These are phyloP conservation scores for Phytophthora idaei DNA, from an alignment of 352 stramenopile genomes.

Conservation along the genomic window DNA sequence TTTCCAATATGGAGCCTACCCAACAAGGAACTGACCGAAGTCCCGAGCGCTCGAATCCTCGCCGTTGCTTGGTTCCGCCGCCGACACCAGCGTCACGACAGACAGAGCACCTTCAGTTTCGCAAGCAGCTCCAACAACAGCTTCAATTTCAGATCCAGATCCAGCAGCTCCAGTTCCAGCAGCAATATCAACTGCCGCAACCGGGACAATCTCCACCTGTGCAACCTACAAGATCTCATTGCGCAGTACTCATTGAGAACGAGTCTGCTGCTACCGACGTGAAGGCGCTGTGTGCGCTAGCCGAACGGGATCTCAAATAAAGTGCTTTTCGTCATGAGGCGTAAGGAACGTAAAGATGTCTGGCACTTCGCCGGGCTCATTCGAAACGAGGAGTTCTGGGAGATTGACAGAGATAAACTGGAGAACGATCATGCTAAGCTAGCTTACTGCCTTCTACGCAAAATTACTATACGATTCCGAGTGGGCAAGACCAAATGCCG, in stretches of 20 bases:
- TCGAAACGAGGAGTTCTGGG: background rate
- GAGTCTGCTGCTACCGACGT: background rate
- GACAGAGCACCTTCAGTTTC: background rate
- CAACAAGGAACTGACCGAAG: background rate
- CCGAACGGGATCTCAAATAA: background rate
- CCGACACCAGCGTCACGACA: background rate
- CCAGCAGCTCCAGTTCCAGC: background rate
- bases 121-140: background rate
- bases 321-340: conserved; percentile 4
- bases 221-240: background rate
- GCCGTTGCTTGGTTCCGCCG: background rate
- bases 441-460: conserved; percentile 7
- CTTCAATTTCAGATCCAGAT: background rate
- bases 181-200: background rate
- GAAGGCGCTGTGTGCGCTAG: background rate
- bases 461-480: conserved; percentile 3
- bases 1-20: background rate
- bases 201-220: too few species aligned
- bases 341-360: conserved; percentile 7
- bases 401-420: background rate
- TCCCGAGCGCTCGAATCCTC: background rate
- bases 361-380: conserved; percentile 10
- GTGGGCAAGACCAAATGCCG: conserved; percentile 10
- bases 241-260: background rate
- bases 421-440: conserved; percentile 6